Percentiles rank a stretch among this genome's conserved stretches.
Evolutionary conservation across 176 grass and related monocot species (phyloP).

Genomic region (bread wheat (Triticum aestivum)): DNA sequence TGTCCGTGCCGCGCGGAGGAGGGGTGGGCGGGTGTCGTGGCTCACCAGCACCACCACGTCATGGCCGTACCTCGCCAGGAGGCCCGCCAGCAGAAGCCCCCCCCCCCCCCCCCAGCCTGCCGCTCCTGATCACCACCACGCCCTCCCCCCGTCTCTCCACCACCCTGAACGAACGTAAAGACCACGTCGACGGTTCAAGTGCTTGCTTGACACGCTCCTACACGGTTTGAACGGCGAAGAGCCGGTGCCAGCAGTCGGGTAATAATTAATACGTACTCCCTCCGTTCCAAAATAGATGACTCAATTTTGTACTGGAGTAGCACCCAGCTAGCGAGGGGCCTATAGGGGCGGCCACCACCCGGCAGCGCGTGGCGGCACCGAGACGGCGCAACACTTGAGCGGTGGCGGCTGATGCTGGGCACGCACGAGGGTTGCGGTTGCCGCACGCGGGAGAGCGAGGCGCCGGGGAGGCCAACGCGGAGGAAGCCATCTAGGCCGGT

Average conservation of each 20-base stretch:
- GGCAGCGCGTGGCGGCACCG: slow-evolving; percentile 1
- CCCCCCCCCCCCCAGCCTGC: slow-evolving; percentile 8
- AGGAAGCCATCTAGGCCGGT: slow-evolving; percentile 25
- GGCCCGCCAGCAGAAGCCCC: slow-evolving; percentile 59
- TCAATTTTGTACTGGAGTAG: too few relatives aligned
- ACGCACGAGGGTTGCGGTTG: not conserved
- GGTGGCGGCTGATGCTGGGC: not conserved
- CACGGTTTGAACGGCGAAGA: not conserved
- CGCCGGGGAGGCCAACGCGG: slow-evolving; percentile 17
- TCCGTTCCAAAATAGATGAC: too few relatives aligned
- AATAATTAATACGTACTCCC: not conserved
- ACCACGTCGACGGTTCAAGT: not conserved
- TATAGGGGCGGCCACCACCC: slow-evolving; percentile 32
- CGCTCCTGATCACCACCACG: slow-evolving; percentile 89
- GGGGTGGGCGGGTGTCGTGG: too few relatives aligned
- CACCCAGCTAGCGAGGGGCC: slow-evolving; percentile 15
- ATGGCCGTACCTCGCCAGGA: too few relatives aligned
- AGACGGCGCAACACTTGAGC: not conserved
- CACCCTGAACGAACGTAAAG: not conserved
- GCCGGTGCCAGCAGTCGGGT: not conserved
- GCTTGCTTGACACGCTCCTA: not conserved
- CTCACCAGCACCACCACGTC: too few relatives aligned
- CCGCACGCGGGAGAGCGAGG: slow-evolving; percentile 9
- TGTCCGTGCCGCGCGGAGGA: too few relatives aligned
- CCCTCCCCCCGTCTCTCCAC: slow-evolving; percentile 68